Evolutionary conservation across 2,329 filamentous ascomycete genomes (phyloP).

Genomic region (Diaporthe batatas): DNA sequence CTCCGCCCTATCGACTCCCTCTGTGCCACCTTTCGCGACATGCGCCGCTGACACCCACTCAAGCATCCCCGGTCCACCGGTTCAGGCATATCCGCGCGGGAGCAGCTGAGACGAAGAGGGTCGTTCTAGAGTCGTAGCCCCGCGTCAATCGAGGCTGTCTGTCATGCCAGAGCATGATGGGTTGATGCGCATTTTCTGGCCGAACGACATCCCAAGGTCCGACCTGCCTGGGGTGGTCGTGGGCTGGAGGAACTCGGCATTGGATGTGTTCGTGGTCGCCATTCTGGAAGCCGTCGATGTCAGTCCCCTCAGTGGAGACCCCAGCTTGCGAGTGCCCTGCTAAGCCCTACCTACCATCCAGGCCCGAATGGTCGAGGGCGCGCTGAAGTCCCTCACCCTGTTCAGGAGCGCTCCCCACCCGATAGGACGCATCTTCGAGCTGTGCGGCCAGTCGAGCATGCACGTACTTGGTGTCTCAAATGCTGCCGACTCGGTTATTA

Average conservation of each 20-base stretch:
- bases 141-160: slow-evolving; percentile 49
- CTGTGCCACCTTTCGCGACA: slow-evolving; percentile 39
- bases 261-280: slow-evolving; percentile 91
- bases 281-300: slow-evolving; percentile 94
- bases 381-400: slow-evolving; percentile 84
- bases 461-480: slow-evolving; percentile 91
- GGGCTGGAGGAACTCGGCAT: slow-evolving; percentile 93
- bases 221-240: slow-evolving; percentile 87
- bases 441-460: slow-evolving; percentile 86
- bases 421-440: slow-evolving; percentile 82
- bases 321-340: slow-evolving; percentile 42
- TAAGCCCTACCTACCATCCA: slow-evolving; percentile 54
- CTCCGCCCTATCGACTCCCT: slow-evolving; percentile 37
- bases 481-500: slow-evolving; percentile 62
- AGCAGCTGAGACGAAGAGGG: slow-evolving; percentile 92
- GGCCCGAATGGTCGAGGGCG: slow-evolving; percentile 87
- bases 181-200: slow-evolving; percentile 99
- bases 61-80: slow-evolving; percentile 86
- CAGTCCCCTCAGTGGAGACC: slow-evolving; percentile 49
- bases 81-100: slow-evolving; percentile 90
- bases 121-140: slow-evolving; percentile 77
- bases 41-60: slow-evolving; percentile 44
- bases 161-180: slow-evolving; percentile 84
- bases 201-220: slow-evolving; percentile 82
- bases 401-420: slow-evolving; percentile 86